A percentile compares a stretch with the other conserved stretches of the same genome.
These are phyloP conservation scores for Basidioascus undulatus DNA, from an alignment of 768 basidiomycete genomes.

Conservation along the genomic window DNA sequence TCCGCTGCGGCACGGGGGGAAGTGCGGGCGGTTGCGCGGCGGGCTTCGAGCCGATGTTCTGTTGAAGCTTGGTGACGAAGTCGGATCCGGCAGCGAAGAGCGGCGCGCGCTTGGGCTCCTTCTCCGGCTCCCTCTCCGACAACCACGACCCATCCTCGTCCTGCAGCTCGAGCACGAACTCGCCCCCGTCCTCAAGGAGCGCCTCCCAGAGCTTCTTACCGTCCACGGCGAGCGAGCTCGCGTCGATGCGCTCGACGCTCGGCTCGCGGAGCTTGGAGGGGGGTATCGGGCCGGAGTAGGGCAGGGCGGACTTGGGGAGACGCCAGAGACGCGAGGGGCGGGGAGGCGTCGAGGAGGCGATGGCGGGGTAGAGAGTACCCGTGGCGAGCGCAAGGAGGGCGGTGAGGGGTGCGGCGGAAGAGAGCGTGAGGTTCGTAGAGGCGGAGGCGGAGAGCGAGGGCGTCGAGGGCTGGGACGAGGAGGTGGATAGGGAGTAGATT, in stretches of 20 bases:
- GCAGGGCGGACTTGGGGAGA: conserved; percentile 30
- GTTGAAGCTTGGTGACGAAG: conserved; percentile 24
- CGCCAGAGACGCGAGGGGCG: conserved; percentile 52
- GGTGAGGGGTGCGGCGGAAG: too few species aligned
- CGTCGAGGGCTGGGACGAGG: not conserved
- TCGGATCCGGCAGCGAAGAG: conserved; percentile 31
- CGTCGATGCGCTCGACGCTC: conserved; percentile 21
- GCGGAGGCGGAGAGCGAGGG: not conserved
- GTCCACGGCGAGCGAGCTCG: too few species aligned
- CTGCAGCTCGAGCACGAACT: conserved; percentile 10
- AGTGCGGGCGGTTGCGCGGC: conserved; percentile 2
- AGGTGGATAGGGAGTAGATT: not conserved
- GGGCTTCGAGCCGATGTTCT: not conserved
- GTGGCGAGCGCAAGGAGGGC: not conserved
- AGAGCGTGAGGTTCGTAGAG: too few species aligned
- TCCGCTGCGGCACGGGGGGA: conserved; percentile 1
- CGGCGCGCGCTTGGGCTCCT: conserved; percentile 1
- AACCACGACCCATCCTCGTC: conserved; percentile 5
- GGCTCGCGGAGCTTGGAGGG: conserved; percentile 66
- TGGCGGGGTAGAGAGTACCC: not conserved
- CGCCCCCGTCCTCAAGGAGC: too few species aligned
- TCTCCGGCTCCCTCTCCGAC: conserved; percentile 3
- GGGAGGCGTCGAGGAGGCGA: conserved; percentile 38
- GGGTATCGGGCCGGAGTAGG: conserved; percentile 67
- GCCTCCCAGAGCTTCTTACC: too few species aligned